Base-by-base conservation (phyloP, 2,329 filamentous ascomycete species). In the Fragosphaeria purpurea region DNA sequence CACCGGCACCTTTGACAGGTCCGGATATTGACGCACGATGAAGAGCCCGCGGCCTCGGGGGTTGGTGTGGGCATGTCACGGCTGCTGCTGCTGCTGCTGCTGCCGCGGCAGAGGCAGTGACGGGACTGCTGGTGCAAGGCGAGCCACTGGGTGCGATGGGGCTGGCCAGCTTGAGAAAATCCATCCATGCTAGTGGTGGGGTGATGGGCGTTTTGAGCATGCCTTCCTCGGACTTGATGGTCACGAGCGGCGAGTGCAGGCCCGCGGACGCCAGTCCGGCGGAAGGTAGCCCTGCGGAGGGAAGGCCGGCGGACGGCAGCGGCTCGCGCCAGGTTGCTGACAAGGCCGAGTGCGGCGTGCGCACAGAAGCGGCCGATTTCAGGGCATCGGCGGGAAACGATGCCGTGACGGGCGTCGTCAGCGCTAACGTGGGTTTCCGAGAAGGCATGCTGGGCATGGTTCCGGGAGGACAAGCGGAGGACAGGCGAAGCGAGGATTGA, bases 161-260 rank as follows among this genome's bases (percentile, higher is more conserved):
- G 51, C 59, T 61, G 45, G 79, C 73, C 53, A 83, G 82, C 69
- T 89, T 91, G 56, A 97, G 82, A 63, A 96, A 97, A 62, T 97
- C 89, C 58, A 88, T 85, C 65, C 97, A 97, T 52, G 91, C 90
- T 30, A 79, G 75, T 4, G 91, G 91, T 48, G 91, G 91, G 47
- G 86, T 94, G 65, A 97, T 95, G 46, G 90, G 90, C 5, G 90
- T 96, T 69, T 82, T 85, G 52, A 81, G 68, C 43, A 74, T 68
- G 53, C 82, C 77, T 51, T 85, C 75, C 58, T 85, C 77, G 50
- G 71, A 70, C 67, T 90, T 91, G 72, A 90, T 79, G 47, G 59
- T 70, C 22, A 79, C 73, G 44, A 74, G 74, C 4, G 62, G 62
- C 8, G 63, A 66, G 34, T 56, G 56, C 13, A 67, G 57, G 6